These are phyloP conservation scores for Mortierella antarctica DNA, from an alignment of 192 early-diverging fungal genomes.

Conservation along the genomic window DNA sequence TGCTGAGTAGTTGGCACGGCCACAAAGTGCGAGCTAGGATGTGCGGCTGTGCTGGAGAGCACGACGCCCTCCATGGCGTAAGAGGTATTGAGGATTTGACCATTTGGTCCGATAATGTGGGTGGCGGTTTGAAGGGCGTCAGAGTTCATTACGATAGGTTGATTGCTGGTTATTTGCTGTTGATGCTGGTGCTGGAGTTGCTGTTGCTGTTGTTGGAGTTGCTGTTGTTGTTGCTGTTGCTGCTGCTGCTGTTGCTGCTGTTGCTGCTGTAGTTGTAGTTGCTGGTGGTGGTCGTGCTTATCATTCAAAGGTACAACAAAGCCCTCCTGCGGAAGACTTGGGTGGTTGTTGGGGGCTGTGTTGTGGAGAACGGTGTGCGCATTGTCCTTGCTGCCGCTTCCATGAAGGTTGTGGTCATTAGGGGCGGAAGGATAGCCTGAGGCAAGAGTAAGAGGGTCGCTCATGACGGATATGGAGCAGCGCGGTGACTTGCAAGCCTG, in stretches of 20 bases:
- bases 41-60: conserved; percentile 44
- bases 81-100: conserved; percentile 27
- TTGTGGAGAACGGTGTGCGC: conserved; percentile 7
- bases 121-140: conserved; percentile 18
- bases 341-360: conserved; percentile 3
- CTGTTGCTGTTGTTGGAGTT: conserved; percentile 23
- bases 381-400: conserved; percentile 7
- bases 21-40: conserved; percentile 45
- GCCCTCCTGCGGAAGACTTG: conserved; percentile 18
- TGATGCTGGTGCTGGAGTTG: conserved; percentile 32
- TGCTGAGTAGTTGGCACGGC: conserved; percentile 42
- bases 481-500: too few species aligned
- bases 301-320: conserved; percentile 33
- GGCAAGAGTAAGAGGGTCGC: conserved; percentile 27
- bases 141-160: conserved; percentile 28
- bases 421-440: conserved; percentile 40
- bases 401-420: conserved; percentile 38
- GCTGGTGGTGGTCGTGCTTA: conserved; percentile 18
- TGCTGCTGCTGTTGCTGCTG: conserved; percentile 24
- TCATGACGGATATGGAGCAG: conserved; percentile 11
- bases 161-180: conserved; percentile 20
- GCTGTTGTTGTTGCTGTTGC: conserved; percentile 21
- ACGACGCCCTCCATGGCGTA: conserved; percentile 45
- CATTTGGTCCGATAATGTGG: conserved; percentile 30
- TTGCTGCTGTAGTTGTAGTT: conserved; percentile 17